Base-by-base conservation (phyloP, 441 rosid genomes). In the Pelargonium australe region DNA sequence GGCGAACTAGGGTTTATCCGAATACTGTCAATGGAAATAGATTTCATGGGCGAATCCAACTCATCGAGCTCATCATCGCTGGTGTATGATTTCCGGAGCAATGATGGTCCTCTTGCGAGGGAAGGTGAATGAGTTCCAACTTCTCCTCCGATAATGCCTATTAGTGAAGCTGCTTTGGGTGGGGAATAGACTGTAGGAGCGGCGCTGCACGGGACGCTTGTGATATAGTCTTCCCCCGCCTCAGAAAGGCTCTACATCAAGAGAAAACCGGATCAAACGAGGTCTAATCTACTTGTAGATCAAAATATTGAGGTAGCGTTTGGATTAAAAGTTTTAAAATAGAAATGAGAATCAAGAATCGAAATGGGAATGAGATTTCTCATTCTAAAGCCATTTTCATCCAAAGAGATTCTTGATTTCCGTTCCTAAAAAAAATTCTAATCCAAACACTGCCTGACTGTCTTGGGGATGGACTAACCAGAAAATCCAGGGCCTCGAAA, bases 51-150 rank as follows among this genome's bases (percentile, higher is more conserved):
- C 13, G 94, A 92, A 69, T 84, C 85, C 75, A 92, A 76, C 75
- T 92, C 97, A 72, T 95, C 91, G 23, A 91, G 97, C 77, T 95
- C 97, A 28, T 92, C 96, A 20, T 90, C 96, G 19, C 99, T 95
- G 25, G 94, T 84, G 82, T 90, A 82, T 13, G 97, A 83, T 80
- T 90, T 90, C 73, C 83, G 80, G 7, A 88, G 73, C 63, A 90
- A 79, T 1, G 96, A 79, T 1, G 96, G 86, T n/a, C 91, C 85
- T 72, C 84, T 84, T 81, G 87, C 82, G 67, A 76, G 76, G 63
- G 86, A 80, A 63, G 79, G 81, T 53, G 85, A 72, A 25, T 79
- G 77, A 74, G 68, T 74, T 70, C 87, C 89, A 68, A 66, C 69
- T 51, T 88, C 83, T 66, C 96, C 82, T 66, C 96, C 90, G 5